These are phyloP conservation scores for Tricholoma furcatifolium DNA, from an alignment of 768 basidiomycete genomes.

Conservation along the genomic window DNA sequence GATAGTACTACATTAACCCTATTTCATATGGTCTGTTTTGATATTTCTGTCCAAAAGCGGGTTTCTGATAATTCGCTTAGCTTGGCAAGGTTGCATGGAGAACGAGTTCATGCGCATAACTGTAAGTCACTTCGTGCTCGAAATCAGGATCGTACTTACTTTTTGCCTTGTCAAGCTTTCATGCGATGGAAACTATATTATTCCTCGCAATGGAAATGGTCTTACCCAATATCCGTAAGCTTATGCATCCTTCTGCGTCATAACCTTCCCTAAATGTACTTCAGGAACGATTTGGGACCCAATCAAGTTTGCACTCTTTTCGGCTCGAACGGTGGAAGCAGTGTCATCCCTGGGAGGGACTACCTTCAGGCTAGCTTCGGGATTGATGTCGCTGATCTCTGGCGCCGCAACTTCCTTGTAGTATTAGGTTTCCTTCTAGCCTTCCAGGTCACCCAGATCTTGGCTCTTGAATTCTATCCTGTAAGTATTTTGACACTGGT, in stretches of 20 bases:
- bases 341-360: conserved; percentile 49
- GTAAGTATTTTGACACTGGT: conserved; percentile 32
- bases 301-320: conserved; percentile 81
- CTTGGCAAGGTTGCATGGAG: conserved; percentile 77
- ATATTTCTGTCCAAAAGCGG: neutral
- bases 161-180: conserved; percentile 36
- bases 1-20: conserved; percentile 79
- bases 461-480: conserved; percentile 65
- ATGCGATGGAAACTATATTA: conserved; percentile 64
- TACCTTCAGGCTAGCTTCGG: conserved; percentile 64
- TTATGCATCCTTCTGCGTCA: conserved; percentile 2
- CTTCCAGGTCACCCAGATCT: conserved; percentile 68
- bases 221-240: conserved; percentile 62
- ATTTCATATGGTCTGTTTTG: conserved; percentile 56
- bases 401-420: conserved; percentile 70
- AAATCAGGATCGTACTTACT: neutral
- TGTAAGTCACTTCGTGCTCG: conserved; percentile 34
- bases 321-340: conserved; percentile 59
- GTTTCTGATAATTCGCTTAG: conserved; percentile 26
- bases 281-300: conserved; percentile 48
- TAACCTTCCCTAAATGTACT: conserved; percentile 11
- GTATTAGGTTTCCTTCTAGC: conserved; percentile 66
- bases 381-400: conserved; percentile 49
- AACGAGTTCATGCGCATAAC: conserved; percentile 80
- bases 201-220: conserved; percentile 62